Evolutionary conservation across 2,329 filamentous ascomycete species (phyloP).

Genomic region (Alternaria arborescens): DNA sequence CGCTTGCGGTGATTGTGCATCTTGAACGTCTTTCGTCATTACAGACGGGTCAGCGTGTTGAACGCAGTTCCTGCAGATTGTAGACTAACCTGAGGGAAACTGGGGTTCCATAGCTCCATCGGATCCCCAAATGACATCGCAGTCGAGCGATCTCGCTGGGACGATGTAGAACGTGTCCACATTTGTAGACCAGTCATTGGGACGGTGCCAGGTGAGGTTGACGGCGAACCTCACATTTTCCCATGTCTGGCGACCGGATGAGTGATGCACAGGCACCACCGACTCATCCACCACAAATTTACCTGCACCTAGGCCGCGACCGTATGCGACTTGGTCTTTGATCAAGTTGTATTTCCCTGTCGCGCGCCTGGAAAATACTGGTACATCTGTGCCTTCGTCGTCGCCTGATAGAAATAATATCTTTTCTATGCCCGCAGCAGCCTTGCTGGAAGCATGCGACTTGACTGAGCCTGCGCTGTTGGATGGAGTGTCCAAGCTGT

Average conservation of each 20-base stretch:
- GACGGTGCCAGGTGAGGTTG: neutral
- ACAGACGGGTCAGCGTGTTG: neutral
- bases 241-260: neutral
- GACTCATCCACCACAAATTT: neutral
- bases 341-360: neutral
- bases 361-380: neutral
- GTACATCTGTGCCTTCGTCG: neutral
- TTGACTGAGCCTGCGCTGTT: neutral
- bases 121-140: neutral
- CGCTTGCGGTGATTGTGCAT: neutral
- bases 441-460: neutral
- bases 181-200: fast-evolving
- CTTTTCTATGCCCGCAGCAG: neutral
- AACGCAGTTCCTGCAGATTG: neutral
- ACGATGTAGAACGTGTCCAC: neutral
- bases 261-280: neutral
- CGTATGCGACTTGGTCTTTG: neutral
- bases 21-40: neutral
- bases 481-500: neutral
- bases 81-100: neutral
- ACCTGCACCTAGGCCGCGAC: neutral
- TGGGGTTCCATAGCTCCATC: neutral
- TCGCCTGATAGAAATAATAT: neutral
- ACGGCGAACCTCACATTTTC: neutral
- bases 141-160: neutral